phyloP scores from a whole-genome alignment of 306 rosid genomes.

The Comarum palustre region DNA sequence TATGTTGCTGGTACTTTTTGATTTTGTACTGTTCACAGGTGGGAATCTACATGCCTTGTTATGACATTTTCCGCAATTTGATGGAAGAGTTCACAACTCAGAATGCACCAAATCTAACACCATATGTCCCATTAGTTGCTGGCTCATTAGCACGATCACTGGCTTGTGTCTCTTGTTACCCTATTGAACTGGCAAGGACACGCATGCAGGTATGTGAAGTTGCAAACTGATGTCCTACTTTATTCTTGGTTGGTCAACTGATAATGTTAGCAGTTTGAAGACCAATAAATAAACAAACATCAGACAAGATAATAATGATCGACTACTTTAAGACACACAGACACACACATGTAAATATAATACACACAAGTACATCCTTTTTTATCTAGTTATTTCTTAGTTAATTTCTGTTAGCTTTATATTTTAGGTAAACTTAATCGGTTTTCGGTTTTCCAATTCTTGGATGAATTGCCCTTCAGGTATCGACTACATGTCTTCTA shows the following conservation, averaged over 20 bases:
- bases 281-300: neutral
- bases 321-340: neutral
- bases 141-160: constrained; percentile 88
- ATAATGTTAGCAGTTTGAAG: neutral
- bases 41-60: constrained; percentile 96
- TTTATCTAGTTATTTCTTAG: neutral
- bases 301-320: neutral
- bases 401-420: neutral
- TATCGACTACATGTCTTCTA: neutral
- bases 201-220: constrained; percentile 78
- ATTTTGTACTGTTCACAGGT: constrained; percentile 50
- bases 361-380: no score
- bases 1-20: constrained; percentile 29
- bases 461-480: neutral
- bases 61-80: constrained; percentile 71
- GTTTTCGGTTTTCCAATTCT: neutral
- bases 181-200: constrained; percentile 87
- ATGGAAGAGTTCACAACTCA: constrained; percentile 63
- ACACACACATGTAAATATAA: no score
- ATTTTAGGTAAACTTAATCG: neutral
- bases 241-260: neutral
- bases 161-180: constrained; percentile 88
- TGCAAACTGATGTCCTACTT: neutral
- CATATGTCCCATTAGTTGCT: constrained; percentile 86
- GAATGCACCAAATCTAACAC: constrained; percentile 69